Percentiles rank a stretch among this genome's conserved stretches.
These are phyloP conservation scores for Lentinus tigrinus DNA, from an alignment of 768 basidiomycete genomes.

Conservation along the genomic window DNA sequence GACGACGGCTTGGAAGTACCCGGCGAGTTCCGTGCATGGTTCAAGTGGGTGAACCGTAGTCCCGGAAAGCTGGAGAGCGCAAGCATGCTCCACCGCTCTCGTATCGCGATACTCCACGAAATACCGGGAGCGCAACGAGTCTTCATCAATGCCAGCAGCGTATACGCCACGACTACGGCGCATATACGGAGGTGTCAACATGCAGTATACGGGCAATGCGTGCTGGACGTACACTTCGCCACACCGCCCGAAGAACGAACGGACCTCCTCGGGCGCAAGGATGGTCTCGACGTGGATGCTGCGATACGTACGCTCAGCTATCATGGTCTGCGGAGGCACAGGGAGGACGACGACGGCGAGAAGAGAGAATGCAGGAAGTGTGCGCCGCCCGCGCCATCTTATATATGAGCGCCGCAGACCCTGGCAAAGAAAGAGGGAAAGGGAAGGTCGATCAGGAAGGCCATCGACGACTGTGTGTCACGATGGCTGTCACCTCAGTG, in stretches of 20 bases:
- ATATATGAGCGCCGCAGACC: not conserved
- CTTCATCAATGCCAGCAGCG: not conserved
- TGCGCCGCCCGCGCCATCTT: no score
- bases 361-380: constrained; percentile 12
- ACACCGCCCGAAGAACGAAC: constrained; percentile 8
- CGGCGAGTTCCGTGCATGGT: constrained; percentile 15
- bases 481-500: not conserved
- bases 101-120: constrained; percentile 25
- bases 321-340: constrained; percentile 15
- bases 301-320: constrained; percentile 31
- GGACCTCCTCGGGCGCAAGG: constrained; percentile 22
- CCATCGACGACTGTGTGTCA: not conserved
- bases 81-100: constrained; percentile 7
- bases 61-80: constrained; percentile 4
- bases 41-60: constrained; percentile 10
- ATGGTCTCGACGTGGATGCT: constrained; percentile 28
- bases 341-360: constrained; percentile 23
- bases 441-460: not conserved
- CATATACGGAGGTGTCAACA: not conserved
- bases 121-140: not conserved
- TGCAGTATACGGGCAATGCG: not conserved
- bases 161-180: constrained; percentile 14
- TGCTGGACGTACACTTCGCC: constrained; percentile 22
- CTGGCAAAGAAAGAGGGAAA: not conserved
- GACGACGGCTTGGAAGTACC: constrained; percentile 10